A percentile compares a stretch with the other conserved stretches of the same genome.
Evolutionary conservation across 495 filamentous ascomycete species (phyloP).

Genomic region (Xylaria flabelliformis): DNA sequence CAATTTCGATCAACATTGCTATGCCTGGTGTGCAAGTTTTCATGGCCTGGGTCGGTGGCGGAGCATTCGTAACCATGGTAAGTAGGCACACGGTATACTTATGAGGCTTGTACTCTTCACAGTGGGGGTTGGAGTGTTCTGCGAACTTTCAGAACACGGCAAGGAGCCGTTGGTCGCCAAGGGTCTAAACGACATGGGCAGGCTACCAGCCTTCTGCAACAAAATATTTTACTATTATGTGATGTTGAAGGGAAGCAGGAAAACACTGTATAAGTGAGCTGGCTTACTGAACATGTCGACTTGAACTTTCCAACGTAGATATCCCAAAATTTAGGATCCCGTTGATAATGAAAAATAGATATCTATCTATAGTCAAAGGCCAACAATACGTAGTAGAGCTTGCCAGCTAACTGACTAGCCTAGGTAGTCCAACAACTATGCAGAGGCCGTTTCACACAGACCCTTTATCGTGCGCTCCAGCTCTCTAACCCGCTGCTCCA

Average conservation of each 20-base stretch:
- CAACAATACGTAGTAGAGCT: neutral
- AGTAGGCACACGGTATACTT: conserved; percentile 7
- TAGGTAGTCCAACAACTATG: neutral
- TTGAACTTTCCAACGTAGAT: neutral
- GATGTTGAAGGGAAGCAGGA: neutral
- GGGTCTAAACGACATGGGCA: neutral
- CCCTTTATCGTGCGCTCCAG: neutral
- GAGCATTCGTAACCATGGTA: neutral
- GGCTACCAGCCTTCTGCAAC: neutral
- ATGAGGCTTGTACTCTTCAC: neutral
- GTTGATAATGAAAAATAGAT: neutral
- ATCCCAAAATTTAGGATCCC: neutral
- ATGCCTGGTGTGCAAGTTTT: neutral
- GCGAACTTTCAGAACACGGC: neutral
- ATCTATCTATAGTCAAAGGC: neutral
- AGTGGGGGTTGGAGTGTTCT: neutral
- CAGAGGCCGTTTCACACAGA: neutral
- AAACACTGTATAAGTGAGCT: no score
- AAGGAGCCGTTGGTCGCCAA: neutral
- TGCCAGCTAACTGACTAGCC: neutral
- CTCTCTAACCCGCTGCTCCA: conserved; percentile 6
- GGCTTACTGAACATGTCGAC: no score
- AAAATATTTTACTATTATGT: neutral
- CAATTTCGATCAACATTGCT: neutral
- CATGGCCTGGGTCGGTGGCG: neutral